These are phyloP conservation scores for Fusarium camptoceras DNA, from an alignment of 2,329 filamentous ascomycete species.

Conservation along the genomic window DNA sequence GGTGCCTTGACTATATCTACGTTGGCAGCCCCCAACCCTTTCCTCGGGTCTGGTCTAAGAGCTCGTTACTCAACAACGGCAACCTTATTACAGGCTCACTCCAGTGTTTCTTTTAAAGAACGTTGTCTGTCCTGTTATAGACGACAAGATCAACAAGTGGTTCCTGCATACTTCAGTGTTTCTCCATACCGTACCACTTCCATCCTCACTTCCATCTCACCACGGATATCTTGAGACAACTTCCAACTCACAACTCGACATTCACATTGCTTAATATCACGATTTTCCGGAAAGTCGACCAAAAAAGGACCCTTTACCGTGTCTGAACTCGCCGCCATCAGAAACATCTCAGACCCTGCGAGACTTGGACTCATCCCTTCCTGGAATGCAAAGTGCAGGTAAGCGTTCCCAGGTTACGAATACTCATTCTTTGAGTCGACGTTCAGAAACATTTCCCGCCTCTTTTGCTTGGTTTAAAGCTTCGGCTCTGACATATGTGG, in stretches of 20 bases:
- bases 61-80: conserved; percentile 36
- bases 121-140: conserved; percentile 17
- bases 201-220: background rate
- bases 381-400: conserved; percentile 48
- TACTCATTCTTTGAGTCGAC: conserved; percentile 20
- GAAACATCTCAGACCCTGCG: conserved; percentile 39
- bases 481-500: conserved; percentile 35
- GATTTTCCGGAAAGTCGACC: conserved; percentile 15
- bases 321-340: conserved; percentile 22
- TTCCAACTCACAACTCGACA: background rate
- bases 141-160: conserved; percentile 20
- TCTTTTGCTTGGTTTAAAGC: conserved; percentile 15
- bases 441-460: conserved; percentile 12
- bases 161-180: conserved; percentile 15
- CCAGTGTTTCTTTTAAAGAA: conserved; percentile 24
- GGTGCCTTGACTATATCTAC: conserved; percentile 48
- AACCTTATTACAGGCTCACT: conserved; percentile 16
- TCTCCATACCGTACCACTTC: background rate
- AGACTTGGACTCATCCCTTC: conserved; percentile 32
- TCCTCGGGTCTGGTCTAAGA: conserved; percentile 36
- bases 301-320: conserved; percentile 18
- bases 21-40: conserved; percentile 41
- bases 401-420: conserved; percentile 34
- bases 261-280: background rate
- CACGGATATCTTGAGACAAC: conserved; percentile 12